These are phyloP conservation scores for Venturia effusa DNA, from an alignment of 2,329 filamentous ascomycete species.

Conservation along the genomic window DNA sequence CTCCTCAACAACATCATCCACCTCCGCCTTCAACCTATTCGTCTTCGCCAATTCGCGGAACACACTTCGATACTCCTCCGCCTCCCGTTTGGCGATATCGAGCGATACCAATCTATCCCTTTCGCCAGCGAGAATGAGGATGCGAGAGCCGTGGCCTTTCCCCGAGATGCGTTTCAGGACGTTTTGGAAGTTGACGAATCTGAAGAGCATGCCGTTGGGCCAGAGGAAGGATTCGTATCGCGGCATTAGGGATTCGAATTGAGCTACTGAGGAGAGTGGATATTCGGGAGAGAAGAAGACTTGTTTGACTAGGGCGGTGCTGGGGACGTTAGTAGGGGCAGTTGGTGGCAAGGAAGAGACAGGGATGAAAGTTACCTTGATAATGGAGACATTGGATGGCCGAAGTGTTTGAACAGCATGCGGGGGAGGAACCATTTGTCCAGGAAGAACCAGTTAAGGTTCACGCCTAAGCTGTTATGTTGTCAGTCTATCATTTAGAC, in stretches of 20 bases:
- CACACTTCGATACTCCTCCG: slow-evolving; percentile 23
- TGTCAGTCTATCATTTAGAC: neutral
- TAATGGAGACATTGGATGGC: slow-evolving; percentile 40
- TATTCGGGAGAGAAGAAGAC: slow-evolving; percentile 41
- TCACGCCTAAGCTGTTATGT: slow-evolving; percentile 15
- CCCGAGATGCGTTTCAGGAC: slow-evolving; percentile 27
- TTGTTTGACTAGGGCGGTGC: slow-evolving; percentile 35
- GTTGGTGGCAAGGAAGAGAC: no score
- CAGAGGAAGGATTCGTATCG: slow-evolving; percentile 44
- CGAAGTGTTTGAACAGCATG: slow-evolving; percentile 32
- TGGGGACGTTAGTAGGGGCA: slow-evolving; percentile 25
- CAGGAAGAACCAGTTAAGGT: slow-evolving; percentile 35
- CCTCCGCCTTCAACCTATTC: slow-evolving; percentile 7
- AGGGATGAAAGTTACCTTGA: no score
- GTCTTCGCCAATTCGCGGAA: neutral
- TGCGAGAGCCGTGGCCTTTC: slow-evolving; percentile 16
- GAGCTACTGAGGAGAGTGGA: slow-evolving; percentile 28
- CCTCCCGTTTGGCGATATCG: slow-evolving; percentile 24
- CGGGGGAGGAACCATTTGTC: slow-evolving; percentile 40
- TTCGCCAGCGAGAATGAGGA: slow-evolving; percentile 32
- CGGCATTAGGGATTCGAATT: slow-evolving; percentile 33
- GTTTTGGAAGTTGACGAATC: slow-evolving; percentile 32
- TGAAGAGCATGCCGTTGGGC: slow-evolving; percentile 38
- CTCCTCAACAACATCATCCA: neutral
- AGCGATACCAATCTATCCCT: slow-evolving; percentile 33